A percentile compares a stretch with the other conserved stretches of the same genome.
Evolutionary conservation across 495 filamentous ascomycete species (phyloP).

Genomic region (Saxophila tyrrhenica): DNA sequence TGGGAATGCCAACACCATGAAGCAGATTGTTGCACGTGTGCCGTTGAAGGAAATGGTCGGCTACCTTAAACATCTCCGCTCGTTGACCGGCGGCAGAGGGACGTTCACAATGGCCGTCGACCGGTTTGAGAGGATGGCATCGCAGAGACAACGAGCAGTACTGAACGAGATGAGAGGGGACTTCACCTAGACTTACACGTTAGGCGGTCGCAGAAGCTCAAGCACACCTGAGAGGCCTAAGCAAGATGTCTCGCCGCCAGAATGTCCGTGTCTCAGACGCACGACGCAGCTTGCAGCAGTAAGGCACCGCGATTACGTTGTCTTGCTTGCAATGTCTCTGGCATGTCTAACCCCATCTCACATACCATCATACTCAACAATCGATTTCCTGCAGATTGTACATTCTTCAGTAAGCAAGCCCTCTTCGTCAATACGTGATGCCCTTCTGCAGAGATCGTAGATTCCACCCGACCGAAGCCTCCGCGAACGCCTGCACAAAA

Average conservation of each 20-base stretch:
- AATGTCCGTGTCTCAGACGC: background rate
- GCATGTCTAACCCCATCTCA: no score
- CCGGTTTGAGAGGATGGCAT: conserved; percentile 74
- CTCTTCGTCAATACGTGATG: no score
- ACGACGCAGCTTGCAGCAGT: no score
- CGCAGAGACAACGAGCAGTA: conserved; percentile 48
- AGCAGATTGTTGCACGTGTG: conserved; percentile 68
- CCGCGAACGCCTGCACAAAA: background rate
- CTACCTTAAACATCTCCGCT: conserved; percentile 81
- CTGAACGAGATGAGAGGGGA: conserved; percentile 31
- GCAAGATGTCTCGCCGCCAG: background rate
- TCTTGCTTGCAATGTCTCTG: no score
- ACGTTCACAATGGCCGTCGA: conserved; percentile 88
- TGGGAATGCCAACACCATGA: conserved; percentile 4
- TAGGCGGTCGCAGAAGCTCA: no score
- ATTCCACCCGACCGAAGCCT: background rate
- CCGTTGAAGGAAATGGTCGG: conserved; percentile 96
- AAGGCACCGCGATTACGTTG: no score
- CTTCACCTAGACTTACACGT: background rate
- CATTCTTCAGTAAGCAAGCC: no score
- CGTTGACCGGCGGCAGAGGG: conserved; percentile 77
- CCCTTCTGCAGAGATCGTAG: background rate
- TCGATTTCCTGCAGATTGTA: no score
- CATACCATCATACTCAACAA: no score
- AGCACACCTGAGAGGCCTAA: background rate